phyloP scores from a whole-genome alignment of 192 early-diverging fungal species.

The Backusella tarrabulga region DNA sequence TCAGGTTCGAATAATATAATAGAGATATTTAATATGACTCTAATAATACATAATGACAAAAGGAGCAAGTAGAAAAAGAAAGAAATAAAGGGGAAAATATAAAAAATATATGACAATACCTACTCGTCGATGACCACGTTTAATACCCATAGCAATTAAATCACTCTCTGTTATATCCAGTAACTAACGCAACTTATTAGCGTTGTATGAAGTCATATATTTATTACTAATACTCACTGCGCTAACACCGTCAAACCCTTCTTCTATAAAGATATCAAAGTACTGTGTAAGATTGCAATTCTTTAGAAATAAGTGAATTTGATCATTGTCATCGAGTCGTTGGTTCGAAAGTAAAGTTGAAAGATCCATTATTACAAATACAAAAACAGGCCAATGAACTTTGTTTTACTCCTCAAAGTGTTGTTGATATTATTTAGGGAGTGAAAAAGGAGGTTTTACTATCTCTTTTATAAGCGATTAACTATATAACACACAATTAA shows the following conservation, averaged over 20 bases:
- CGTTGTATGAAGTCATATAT: not conserved
- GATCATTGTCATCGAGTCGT: not conserved
- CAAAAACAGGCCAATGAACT: not conserved
- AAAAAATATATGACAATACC: not conserved
- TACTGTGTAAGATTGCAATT: constrained; percentile 34
- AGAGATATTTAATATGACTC: not conserved
- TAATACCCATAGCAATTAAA: constrained; percentile 31
- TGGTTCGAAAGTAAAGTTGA: not conserved
- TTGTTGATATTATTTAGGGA: not conserved
- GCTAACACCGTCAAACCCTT: constrained; percentile 39
- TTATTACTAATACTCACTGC: constrained; percentile 24
- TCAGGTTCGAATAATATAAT: not conserved
- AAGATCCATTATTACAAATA: not conserved
- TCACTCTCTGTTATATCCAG: constrained; percentile 40
- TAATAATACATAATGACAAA: not conserved
- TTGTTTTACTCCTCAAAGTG: not conserved
- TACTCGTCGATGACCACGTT: constrained; percentile 45
- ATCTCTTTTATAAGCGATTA: not conserved
- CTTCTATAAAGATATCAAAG: constrained; percentile 31
- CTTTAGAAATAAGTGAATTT: constrained; percentile 12
- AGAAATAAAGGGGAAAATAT: not conserved
- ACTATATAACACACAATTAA: not conserved
- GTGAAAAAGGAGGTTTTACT: not conserved
- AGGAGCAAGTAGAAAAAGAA: not conserved
- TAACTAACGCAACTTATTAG: constrained; percentile 17